A percentile compares a stretch with the other conserved stretches of the same genome.
phyloP scores from a whole-genome alignment of 805 yeast genomes.

The Spathaspora girioi region DNA sequence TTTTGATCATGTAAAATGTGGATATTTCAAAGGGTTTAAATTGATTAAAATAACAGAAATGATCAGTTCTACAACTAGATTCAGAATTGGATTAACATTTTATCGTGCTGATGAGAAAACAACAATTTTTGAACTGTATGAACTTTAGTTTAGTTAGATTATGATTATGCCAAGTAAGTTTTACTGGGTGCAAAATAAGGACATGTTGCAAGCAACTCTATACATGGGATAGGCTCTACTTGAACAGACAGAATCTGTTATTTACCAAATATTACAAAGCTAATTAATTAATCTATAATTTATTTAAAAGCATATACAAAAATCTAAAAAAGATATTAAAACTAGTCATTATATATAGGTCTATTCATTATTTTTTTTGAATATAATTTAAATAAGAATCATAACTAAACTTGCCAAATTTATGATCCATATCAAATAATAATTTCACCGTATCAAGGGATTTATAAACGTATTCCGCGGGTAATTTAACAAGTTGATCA shows the following conservation, averaged over 20 bases:
- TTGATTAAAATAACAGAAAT: slow-evolving; percentile 5
- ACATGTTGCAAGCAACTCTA: no score
- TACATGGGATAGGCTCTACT: no score
- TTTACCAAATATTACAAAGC: no score
- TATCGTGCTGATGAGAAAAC: background rate
- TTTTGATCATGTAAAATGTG: slow-evolving; percentile 3
- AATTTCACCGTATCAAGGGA: slow-evolving; percentile 59
- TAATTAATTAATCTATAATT: background rate
- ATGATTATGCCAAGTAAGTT: no score
- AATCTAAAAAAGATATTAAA: background rate
- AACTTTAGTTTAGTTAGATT: background rate
- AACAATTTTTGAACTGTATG: slow-evolving; percentile 5
- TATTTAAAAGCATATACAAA: background rate
- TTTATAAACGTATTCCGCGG: slow-evolving; percentile 48
- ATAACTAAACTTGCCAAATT: slow-evolving; percentile 53
- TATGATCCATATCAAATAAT: slow-evolving; percentile 60
- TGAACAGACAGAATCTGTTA: no score
- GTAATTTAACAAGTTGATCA: slow-evolving; percentile 40
- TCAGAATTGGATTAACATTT: slow-evolving; percentile 8
- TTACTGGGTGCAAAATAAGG: background rate
- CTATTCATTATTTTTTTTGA: slow-evolving; percentile 13
- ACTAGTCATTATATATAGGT: background rate
- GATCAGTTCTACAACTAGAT: background rate
- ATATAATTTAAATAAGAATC: slow-evolving; percentile 42
- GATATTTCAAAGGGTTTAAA: slow-evolving; percentile 6